These are phyloP conservation scores for Miscanthus sacchariflorus DNA, from an alignment of 202 grass and related monocot genomes.

Conservation along the genomic window DNA sequence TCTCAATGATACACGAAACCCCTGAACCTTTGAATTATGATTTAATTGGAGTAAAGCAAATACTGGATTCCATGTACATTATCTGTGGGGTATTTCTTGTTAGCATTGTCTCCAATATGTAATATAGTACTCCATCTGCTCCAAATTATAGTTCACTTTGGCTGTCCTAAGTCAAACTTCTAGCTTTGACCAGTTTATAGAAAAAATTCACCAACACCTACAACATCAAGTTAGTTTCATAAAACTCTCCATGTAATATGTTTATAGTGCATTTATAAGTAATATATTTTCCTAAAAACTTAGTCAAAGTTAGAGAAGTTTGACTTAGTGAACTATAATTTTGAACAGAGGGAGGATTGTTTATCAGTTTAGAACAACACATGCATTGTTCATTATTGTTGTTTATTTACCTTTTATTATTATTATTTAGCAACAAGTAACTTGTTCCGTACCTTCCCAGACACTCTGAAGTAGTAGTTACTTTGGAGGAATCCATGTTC, in stretches of 20 bases:
- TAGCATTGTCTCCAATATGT: conserved; percentile 15
- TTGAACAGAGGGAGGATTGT: background rate
- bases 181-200: background rate
- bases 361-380: conserved; percentile 31
- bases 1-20: background rate
- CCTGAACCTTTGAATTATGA: background rate
- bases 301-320: background rate
- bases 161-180: background rate
- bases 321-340: background rate
- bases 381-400: conserved; percentile 14
- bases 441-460: background rate
- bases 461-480: background rate
- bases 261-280: background rate
- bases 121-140: background rate
- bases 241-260: background rate
- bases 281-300: background rate
- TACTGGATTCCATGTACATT: conserved; percentile 7
- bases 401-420: conserved; percentile 23
- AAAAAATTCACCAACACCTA: background rate
- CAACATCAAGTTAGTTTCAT: background rate
- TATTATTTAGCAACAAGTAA: conserved; percentile 26
- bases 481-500: conserved; percentile 37
- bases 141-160: background rate
- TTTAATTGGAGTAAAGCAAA: background rate
- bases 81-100: conserved; percentile 4